Evolutionary conservation across 257 asterid species (phyloP).

Genomic region (Scutellaria barbata): DNA sequence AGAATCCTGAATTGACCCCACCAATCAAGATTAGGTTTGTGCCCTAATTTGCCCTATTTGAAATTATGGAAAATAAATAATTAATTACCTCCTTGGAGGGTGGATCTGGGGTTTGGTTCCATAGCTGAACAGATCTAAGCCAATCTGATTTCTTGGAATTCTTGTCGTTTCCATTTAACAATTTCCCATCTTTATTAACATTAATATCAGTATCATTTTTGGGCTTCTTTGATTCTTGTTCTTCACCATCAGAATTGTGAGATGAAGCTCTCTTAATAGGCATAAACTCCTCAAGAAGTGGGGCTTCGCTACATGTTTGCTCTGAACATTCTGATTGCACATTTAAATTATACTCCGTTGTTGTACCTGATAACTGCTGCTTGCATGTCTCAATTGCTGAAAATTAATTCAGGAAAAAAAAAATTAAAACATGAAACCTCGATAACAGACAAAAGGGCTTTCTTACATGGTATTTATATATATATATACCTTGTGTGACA

Average conservation of each 20-base stretch:
- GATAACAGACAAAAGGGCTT: not conserved
- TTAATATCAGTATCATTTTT: not conserved
- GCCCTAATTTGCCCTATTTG: not conserved
- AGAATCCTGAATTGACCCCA: conserved; percentile 42
- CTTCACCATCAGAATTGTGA: conserved; percentile 37
- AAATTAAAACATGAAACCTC: not conserved
- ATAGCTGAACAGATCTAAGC: conserved; percentile 83
- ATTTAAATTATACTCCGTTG: conserved; percentile 50
- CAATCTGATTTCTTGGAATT: conserved; percentile 65
- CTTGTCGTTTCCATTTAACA: conserved; percentile 19
- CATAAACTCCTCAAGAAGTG: conserved; percentile 70
- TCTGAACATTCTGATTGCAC: conserved; percentile 73
- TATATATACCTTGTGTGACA: conserved; percentile 72
- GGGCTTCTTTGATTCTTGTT: conserved; percentile 40
- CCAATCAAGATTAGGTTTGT: conserved; percentile 20
- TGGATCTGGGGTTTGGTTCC: conserved; percentile 80
- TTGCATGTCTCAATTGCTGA: conserved; percentile 90
- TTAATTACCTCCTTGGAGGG: conserved; percentile 40
- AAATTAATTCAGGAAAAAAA: not conserved
- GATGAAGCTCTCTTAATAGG: conserved; percentile 56
- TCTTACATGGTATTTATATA: too few species aligned
- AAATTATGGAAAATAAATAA: not conserved
- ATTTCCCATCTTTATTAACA: conserved; percentile 20
- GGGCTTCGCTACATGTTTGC: conserved; percentile 78
- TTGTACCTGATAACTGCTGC: conserved; percentile 63